These are phyloP conservation scores for Coniosporium uncinatum DNA, from an alignment of 2,329 filamentous ascomycete species.

Conservation along the genomic window DNA sequence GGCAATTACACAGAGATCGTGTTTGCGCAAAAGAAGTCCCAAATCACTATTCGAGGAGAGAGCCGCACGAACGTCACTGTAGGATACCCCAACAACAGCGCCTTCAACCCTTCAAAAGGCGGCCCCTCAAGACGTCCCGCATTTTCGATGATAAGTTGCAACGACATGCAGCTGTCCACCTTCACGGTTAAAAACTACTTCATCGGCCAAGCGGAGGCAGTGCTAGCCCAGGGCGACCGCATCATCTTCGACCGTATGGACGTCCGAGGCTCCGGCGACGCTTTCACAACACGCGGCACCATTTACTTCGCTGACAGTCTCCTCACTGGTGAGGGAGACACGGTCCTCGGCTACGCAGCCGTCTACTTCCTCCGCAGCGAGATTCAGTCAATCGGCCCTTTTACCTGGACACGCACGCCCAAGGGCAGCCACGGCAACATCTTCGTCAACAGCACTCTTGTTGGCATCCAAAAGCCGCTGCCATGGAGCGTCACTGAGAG, in stretches of 20 bases:
- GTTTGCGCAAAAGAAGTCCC: constrained; percentile 8
- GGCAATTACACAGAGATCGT: constrained; percentile 10
- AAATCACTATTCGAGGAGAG: constrained; percentile 9
- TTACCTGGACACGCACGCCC: constrained; percentile 8
- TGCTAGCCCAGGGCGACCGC: constrained; percentile 8
- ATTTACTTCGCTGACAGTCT: constrained; percentile 7
- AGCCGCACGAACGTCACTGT: constrained; percentile 6
- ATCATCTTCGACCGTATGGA: constrained; percentile 9
- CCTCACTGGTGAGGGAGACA: constrained; percentile 10
- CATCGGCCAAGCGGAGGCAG: constrained; percentile 10
- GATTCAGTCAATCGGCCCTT: constrained; percentile 4
- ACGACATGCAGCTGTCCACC: constrained; percentile 8
- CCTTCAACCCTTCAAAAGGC: constrained; percentile 10
- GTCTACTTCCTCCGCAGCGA: constrained; percentile 5
- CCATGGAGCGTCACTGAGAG: constrained; percentile 3
- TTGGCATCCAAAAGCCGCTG: constrained; percentile 2
- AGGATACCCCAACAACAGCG: constrained; percentile 11
- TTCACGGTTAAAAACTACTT: constrained; percentile 11
- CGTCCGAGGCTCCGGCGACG: constrained; percentile 11
- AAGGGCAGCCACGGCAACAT: constrained; percentile 9
- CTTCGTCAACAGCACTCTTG: constrained; percentile 7
- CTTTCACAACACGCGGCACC: constrained; percentile 10
- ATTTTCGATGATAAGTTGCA: constrained; percentile 7
- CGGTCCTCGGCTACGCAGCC: constrained; percentile 9
- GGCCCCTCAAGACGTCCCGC: constrained; percentile 9